These are phyloP conservation scores for Lipomyces lipofer DNA, from an alignment of 805 yeast species.

Conservation along the genomic window DNA sequence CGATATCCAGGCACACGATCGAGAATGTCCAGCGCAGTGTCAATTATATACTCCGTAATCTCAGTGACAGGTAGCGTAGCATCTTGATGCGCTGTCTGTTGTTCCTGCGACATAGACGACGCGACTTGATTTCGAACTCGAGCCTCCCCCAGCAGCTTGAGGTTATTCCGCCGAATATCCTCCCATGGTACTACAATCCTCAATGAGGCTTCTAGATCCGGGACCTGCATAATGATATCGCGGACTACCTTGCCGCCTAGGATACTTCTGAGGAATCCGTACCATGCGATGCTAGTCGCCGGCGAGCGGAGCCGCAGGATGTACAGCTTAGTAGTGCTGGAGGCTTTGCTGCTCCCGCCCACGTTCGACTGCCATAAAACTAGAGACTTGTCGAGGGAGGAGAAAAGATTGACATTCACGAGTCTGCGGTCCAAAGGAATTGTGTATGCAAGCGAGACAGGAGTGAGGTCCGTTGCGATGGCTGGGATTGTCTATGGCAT, in stretches of 20 bases:
- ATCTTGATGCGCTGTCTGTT: neutral
- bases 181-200: constrained; percentile 50
- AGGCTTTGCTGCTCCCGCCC: constrained; percentile 16
- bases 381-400: constrained; percentile 68
- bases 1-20: constrained; percentile 25
- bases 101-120: neutral
- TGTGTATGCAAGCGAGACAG: constrained; percentile 9
- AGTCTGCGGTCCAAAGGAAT: constrained; percentile 29
- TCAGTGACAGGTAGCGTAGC: neutral
- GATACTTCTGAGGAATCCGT: constrained; percentile 53
- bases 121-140: neutral
- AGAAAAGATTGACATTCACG: constrained; percentile 56
- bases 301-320: constrained; percentile 58
- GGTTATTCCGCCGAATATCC: constrained; percentile 10
- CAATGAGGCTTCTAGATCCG: constrained; percentile 48
- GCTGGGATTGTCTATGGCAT: constrained; percentile 27
- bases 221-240: constrained; percentile 46
- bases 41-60: constrained; percentile 45
- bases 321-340: constrained; percentile 43
- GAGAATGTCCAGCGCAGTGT: constrained; percentile 43
- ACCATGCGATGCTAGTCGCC: constrained; percentile 62
- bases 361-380: constrained; percentile 44
- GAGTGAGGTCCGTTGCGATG: constrained; percentile 32
- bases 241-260: constrained; percentile 43
- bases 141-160: neutral